Evolutionary conservation across 192 early-diverging fungal genomes (phyloP).

Genomic region (Kickxella alabastrina): DNA sequence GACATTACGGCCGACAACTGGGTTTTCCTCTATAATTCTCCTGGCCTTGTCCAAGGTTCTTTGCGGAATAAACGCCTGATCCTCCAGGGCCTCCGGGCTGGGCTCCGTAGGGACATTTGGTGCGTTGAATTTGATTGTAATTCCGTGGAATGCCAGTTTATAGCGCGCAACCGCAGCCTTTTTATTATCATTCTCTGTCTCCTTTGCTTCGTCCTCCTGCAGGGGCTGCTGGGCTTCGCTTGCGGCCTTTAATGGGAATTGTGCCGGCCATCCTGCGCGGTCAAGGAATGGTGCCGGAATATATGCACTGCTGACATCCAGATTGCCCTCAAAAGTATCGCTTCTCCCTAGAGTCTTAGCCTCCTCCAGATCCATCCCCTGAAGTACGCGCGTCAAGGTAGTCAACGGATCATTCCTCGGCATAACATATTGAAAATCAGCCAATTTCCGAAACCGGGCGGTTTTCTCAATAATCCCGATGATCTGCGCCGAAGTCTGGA

Average conservation of each 20-base stretch:
- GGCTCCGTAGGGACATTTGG: constrained; percentile 12
- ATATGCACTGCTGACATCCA: constrained; percentile 3
- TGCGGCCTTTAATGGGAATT: constrained; percentile 8
- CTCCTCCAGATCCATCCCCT: constrained; percentile 20
- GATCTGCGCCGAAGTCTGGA: constrained; percentile 9
- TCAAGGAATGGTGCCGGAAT: constrained; percentile 50
- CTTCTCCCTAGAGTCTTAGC: constrained; percentile 21
- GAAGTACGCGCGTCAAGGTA: constrained; percentile 1
- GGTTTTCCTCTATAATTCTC: constrained; percentile 21
- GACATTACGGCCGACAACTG: constrained; percentile 36
- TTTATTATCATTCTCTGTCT: neutral
- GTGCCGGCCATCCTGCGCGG: constrained; percentile 25
- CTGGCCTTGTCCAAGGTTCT: constrained; percentile 11
- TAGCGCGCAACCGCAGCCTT: neutral
- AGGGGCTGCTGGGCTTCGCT: neutral
- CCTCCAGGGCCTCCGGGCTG: constrained; percentile 8
- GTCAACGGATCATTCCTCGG: constrained; percentile 22
- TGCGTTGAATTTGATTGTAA: constrained; percentile 9
- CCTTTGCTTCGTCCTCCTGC: neutral
- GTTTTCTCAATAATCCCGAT: constrained; percentile 44
- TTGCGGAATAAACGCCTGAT: constrained; percentile 8
- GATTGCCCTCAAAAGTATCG: constrained; percentile 9
- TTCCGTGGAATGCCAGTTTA: constrained; percentile 10
- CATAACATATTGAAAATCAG: constrained; percentile 42
- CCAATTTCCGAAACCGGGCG: constrained; percentile 43